These are phyloP conservation scores for Zygotorulaspora chibaensis DNA, from an alignment of 805 yeast genomes.

Conservation along the genomic window DNA sequence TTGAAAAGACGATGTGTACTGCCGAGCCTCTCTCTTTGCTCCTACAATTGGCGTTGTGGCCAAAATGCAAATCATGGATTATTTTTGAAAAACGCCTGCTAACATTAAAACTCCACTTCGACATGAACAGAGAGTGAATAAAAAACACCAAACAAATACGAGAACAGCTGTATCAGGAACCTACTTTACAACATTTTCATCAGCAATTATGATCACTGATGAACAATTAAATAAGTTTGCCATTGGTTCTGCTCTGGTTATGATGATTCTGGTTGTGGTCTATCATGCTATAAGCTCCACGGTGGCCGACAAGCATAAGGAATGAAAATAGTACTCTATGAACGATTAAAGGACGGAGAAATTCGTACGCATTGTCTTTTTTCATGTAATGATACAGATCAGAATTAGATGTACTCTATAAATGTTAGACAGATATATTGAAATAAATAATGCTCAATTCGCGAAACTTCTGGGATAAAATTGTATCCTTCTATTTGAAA, in stretches of 20 bases:
- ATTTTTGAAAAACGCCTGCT: not conserved
- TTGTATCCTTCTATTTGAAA: not conserved
- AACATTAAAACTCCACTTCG: not conserved
- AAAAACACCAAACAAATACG: not conserved
- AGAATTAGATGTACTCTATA: not conserved
- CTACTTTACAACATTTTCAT: not conserved
- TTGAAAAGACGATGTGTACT: too few relatives aligned
- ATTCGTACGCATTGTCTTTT: too few relatives aligned
- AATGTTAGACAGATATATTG: not conserved
- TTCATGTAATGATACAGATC: not conserved
- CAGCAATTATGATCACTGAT: slow-evolving; percentile 69
- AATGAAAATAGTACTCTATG: not conserved
- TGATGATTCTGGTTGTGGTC: slow-evolving; percentile 64
- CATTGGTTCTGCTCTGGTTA: slow-evolving; percentile 64
- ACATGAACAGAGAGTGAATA: not conserved
- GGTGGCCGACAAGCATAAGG: slow-evolving; percentile 14
- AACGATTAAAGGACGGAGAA: not conserved
- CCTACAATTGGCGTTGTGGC: not conserved
- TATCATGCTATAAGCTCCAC: slow-evolving; percentile 66
- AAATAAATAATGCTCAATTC: not conserved
- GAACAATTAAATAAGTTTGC: slow-evolving; percentile 71
- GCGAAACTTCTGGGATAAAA: too few relatives aligned
- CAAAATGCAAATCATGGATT: too few relatives aligned
- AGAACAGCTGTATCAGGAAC: not conserved
- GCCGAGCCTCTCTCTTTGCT: not conserved